Evolutionary conservation across 495 filamentous ascomycete species (phyloP).

Genomic region (Bathelium albidoporum): DNA sequence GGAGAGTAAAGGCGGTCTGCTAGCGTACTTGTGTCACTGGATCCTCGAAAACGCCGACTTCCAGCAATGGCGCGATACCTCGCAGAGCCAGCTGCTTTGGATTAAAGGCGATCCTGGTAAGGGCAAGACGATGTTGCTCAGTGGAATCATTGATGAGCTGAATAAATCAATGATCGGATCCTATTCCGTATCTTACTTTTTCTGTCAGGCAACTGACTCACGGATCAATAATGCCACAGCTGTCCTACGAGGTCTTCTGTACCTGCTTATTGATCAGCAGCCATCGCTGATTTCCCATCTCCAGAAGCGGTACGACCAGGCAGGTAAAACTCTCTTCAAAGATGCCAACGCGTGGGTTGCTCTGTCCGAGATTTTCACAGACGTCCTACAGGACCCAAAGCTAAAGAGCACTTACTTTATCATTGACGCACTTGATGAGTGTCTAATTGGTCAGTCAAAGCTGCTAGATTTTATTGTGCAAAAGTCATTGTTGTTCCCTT

Average conservation of each 20-base stretch:
- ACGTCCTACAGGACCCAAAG: not conserved
- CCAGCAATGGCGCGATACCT: not conserved
- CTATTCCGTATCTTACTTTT: not conserved
- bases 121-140: slow-evolving; percentile 14
- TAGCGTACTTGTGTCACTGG: not conserved
- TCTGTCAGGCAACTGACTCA: not conserved
- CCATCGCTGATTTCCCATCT: not conserved
- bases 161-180: not conserved
- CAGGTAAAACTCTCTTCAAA: not conserved
- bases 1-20: not conserved
- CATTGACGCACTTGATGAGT: not conserved
- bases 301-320: not conserved
- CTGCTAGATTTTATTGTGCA: not conserved
- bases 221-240: not conserved
- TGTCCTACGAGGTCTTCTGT: not conserved
- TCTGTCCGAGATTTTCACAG: not conserved
- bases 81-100: slow-evolving; percentile 5
- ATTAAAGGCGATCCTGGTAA: slow-evolving; percentile 13
- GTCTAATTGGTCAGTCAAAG: not conserved
- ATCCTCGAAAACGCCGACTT: slow-evolving; percentile 8
- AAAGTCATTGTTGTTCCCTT: not conserved
- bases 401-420: not conserved
- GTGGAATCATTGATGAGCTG: slow-evolving; percentile 6
- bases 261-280: not conserved
- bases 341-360: not conserved